Evolutionary conservation across 768 basidiomycete species (phyloP), one percentile per base, ranked within the genome.

Genomic region (Lentinula raphanica): DNA sequence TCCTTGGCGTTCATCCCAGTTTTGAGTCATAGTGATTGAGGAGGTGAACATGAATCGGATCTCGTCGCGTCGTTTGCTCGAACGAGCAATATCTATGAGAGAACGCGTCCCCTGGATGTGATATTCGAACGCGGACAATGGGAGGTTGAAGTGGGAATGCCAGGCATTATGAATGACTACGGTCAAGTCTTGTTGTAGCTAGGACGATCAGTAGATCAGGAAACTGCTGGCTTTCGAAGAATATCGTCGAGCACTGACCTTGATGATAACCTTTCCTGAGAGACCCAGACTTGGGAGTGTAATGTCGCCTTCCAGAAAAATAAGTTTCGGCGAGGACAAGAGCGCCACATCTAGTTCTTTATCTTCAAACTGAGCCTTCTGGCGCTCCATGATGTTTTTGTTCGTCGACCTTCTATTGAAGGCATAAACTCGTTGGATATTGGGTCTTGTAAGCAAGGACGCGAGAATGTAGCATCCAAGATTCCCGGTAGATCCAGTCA

Each of bases 131-230:
- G 76, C 75, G 5, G 68, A 66, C 39, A 77, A 60, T n/a, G 67
- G 65, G 0, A 76, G 65, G 38, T 72, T 73, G 59, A 79, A 78
- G 63, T 79, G 75, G 48, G 79, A 68, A 0, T 69, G 68, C 79
- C 78, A 79, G 5, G 76, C 75, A 38, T 66, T 69, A 39, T 71
- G 67, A 5, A 72, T 65, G 59, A 74, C 64, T 9, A 59, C 32
- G 3, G 65, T 71, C 6, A 65, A 58, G 7, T 62, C 62, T 32
- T 60, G 61, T 17, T 31, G 45, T 8, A 48, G 28, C 63, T 36
- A 23, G 13, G 13, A 17, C 21, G 19, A 25, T 21, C n/a, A n/a
- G n/a, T n/a, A n/a, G n/a, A n/a, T n/a, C n/a, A n/a, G n/a, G n/a
- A n/a, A n/a, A n/a, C n/a, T n/a, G n/a, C n/a, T n/a, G n/a, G n/a